Percentiles rank a stretch among this genome's conserved stretches.
Conservation (phyloP, 768 basidiomycete species). For the Cystobasidium tubakii region DNA sequence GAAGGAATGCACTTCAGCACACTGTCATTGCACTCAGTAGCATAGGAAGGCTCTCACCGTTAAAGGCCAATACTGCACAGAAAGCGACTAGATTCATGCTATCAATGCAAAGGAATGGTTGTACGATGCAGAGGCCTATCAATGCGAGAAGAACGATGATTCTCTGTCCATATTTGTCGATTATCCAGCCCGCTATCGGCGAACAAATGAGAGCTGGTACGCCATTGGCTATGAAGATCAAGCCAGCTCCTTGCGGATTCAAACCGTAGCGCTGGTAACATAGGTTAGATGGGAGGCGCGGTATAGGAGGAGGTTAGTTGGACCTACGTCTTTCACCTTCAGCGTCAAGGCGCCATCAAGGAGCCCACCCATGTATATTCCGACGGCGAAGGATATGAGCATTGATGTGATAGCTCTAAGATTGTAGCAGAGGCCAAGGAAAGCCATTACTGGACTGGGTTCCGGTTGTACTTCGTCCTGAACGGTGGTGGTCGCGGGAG, state of each 20-base stretch:
- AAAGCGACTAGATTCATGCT: constrained; percentile 17
- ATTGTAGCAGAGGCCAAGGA: constrained; percentile 13
- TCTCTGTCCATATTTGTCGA: constrained; percentile 24
- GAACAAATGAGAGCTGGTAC: constrained; percentile 16
- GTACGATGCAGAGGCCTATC: not conserved
- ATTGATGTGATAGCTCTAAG: constrained; percentile 15
- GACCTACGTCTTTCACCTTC: not conserved
- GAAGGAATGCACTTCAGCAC: not conserved
- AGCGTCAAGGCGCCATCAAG: constrained; percentile 26
- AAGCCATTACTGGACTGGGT: not conserved
- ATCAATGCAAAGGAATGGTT: constrained; percentile 16
- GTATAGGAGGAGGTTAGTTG: not conserved
- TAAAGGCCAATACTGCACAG: constrained; percentile 13
- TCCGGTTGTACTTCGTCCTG: not conserved
- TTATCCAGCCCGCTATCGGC: constrained; percentile 16
- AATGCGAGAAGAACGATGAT: not conserved
- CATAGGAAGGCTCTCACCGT: not conserved
- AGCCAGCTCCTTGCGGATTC: constrained; percentile 23
- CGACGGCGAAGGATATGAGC: constrained; percentile 22
- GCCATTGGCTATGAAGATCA: constrained; percentile 30
- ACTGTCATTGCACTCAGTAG: not conserved
- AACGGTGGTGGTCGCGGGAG: not conserved
- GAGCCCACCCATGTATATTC: constrained; percentile 11
- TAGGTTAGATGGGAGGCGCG: not conserved
- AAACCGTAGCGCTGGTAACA: constrained; percentile 19